A percentile compares a stretch with the other conserved stretches of the same genome.
Conservation (phyloP, 306 rosid genomes). For the Biancaea sappan region DNA sequence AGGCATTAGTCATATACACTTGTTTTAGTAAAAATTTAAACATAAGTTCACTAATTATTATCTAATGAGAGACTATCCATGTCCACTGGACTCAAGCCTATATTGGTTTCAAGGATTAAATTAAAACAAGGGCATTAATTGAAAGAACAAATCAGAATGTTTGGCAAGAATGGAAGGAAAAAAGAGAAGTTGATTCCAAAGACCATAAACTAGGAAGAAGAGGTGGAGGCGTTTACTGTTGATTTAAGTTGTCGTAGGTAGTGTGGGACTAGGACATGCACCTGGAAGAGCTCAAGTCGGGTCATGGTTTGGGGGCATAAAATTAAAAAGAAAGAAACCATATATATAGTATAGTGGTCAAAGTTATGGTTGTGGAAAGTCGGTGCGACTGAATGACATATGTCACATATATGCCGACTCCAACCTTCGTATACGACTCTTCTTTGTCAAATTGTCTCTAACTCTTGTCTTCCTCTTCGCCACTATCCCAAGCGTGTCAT, state of each 20-base stretch:
- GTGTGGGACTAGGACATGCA: not conserved
- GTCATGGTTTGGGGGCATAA: not conserved
- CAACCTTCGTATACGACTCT: slow-evolving; percentile 50
- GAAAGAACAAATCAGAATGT: too few species aligned
- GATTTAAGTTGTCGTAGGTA: not conserved
- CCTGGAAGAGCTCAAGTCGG: not conserved
- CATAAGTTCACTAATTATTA: too few species aligned
- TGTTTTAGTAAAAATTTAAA: too few species aligned
- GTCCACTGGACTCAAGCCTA: too few species aligned
- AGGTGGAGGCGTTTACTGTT: not conserved
- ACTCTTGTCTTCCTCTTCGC: slow-evolving; percentile 6
- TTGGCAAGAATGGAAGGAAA: too few species aligned
- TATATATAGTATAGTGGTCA: slow-evolving; percentile 1
- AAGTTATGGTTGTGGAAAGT: slow-evolving; percentile 10
- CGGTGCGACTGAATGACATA: slow-evolving; percentile 43
- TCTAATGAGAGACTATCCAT: too few species aligned
- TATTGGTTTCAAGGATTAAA: too few species aligned
- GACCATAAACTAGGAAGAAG: too few species aligned
- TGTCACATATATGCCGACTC: not conserved
- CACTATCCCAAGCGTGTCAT: slow-evolving; percentile 16
- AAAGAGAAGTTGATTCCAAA: too few species aligned
- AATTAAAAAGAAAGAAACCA: not conserved
- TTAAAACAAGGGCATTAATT: too few species aligned
- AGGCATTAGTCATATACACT: too few species aligned
- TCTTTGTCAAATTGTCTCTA: slow-evolving; percentile 38